Conservation (phyloP, 2,329 filamentous ascomycete genomes). For the Sarocladiaceae sp. region DNA sequence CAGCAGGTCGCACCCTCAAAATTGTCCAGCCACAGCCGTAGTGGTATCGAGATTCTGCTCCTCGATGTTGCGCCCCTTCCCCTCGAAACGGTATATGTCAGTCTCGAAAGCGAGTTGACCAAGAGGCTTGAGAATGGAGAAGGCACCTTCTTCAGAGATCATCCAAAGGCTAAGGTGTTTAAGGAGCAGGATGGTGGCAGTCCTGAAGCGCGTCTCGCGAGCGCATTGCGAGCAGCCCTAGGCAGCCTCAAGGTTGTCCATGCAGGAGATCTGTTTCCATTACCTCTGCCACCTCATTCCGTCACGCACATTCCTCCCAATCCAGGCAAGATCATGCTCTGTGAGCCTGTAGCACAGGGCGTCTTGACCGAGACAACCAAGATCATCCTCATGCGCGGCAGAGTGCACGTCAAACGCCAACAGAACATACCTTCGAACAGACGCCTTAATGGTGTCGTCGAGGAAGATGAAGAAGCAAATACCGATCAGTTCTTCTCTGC, state of each 20-base stretch:
- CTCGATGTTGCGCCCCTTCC: constrained; percentile 76
- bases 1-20: constrained; percentile 73
- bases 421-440: not conserved
- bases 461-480: constrained; percentile 73
- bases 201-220: constrained; percentile 55
- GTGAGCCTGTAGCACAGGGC: constrained; percentile 90
- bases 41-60: constrained; percentile 78
- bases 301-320: constrained; percentile 81
- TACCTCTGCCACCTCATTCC: constrained; percentile 79
- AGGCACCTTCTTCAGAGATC: constrained; percentile 71
- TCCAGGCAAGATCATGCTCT: constrained; percentile 85
- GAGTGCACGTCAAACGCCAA: constrained; percentile 45
- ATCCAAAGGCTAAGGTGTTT: constrained; percentile 35
- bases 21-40: constrained; percentile 65
- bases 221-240: constrained; percentile 70
- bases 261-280: constrained; percentile 70
- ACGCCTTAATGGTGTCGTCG: constrained; percentile 51
- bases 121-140: constrained; percentile 79
- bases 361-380: constrained; percentile 72
- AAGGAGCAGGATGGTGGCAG: constrained; percentile 19
- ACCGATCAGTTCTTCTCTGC: constrained; percentile 94
- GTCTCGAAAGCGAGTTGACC: constrained; percentile 74
- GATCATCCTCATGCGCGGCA: constrained; percentile 72
- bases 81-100: constrained; percentile 83
- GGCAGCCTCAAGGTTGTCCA: constrained; percentile 73